Conservation (phyloP, 768 basidiomycete species). For the Auriscalpium vulgare region DNA sequence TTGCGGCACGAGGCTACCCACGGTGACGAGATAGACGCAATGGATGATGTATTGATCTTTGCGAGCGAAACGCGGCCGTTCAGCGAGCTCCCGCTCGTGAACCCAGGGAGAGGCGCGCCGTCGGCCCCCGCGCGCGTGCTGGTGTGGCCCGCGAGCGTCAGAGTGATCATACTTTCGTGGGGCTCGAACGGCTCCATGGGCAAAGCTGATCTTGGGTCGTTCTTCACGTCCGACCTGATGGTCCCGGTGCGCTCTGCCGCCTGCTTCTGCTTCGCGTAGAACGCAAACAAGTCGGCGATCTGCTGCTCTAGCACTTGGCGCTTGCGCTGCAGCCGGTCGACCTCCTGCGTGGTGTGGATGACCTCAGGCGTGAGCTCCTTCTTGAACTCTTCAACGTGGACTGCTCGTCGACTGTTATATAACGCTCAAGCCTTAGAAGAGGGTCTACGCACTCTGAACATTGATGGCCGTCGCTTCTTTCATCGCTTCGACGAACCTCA, state of each 20-base stretch:
- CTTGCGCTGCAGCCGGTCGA: conserved; percentile 57
- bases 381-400: conserved; percentile 85
- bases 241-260: conserved; percentile 9
- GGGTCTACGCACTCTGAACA: conserved; percentile 48
- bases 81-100: conserved; percentile 4
- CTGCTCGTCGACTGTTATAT: conserved; percentile 28
- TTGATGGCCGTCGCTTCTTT: conserved; percentile 87
- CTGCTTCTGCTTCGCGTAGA: conserved; percentile 61
- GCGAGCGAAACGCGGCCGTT: conserved; percentile 2
- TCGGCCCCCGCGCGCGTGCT: neutral
- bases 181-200: conserved; percentile 1
- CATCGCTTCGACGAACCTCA: conserved; percentile 92
- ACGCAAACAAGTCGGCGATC: conserved; percentile 65
- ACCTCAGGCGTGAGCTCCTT: conserved; percentile 72
- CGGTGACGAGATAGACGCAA: conserved; percentile 6
- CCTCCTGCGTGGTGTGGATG: conserved; percentile 63
- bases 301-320: conserved; percentile 59
- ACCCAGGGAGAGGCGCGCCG: neutral
- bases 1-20: neutral
- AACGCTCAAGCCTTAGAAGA: neutral
- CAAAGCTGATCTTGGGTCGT: neutral
- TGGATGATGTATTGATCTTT: neutral
- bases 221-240: no score
- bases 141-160: conserved; percentile 5
- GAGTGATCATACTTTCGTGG: neutral